These are phyloP conservation scores for Cladosporium sphaerospermum DNA, from an alignment of 2,329 filamentous ascomycete genomes.

Conservation along the genomic window DNA sequence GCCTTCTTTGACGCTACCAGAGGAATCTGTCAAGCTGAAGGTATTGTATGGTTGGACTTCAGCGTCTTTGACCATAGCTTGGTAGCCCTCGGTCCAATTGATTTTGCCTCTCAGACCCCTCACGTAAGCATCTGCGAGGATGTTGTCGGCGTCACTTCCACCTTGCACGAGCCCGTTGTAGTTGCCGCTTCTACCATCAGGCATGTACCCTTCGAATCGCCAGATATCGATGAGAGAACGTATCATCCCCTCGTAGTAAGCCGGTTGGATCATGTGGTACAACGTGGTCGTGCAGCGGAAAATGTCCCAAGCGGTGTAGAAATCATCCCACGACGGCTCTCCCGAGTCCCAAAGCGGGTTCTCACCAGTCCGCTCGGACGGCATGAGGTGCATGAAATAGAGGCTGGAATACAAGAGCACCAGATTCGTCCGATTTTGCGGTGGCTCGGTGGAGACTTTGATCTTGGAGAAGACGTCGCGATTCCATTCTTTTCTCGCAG, in stretches of 20 bases:
- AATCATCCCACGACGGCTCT: slow-evolving; percentile 67
- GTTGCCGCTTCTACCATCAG: slow-evolving; percentile 29
- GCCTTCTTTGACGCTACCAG: slow-evolving; percentile 37
- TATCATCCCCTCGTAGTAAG: slow-evolving; percentile 58
- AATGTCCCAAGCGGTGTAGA: slow-evolving; percentile 62
- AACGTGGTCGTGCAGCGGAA: slow-evolving; percentile 61
- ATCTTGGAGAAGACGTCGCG: slow-evolving; percentile 57
- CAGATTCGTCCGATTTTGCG: slow-evolving; percentile 46
- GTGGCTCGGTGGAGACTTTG: slow-evolving; percentile 48
- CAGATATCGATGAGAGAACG: slow-evolving; percentile 64
- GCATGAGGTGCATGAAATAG: slow-evolving; percentile 64
- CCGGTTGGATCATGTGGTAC: slow-evolving; percentile 59
- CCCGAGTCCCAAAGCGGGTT: slow-evolving; percentile 59
- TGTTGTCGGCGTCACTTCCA: slow-evolving; percentile 31
- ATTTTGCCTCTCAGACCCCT: slow-evolving; percentile 26
- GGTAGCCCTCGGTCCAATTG: slow-evolving; percentile 30
- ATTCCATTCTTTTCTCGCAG: slow-evolving; percentile 54
- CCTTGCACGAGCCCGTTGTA: slow-evolving; percentile 33
- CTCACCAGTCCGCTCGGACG: slow-evolving; percentile 64
- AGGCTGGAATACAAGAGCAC: slow-evolving; percentile 60
- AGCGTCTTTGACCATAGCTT: slow-evolving; percentile 32
- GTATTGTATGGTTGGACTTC: slow-evolving; percentile 27
- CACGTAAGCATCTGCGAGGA: slow-evolving; percentile 31
- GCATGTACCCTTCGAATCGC: slow-evolving; percentile 38
- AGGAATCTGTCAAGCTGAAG: slow-evolving; percentile 25